Evolutionary conservation across 2,329 filamentous ascomycete species (phyloP), one percentile per base, ranked within the genome.

Genomic region (Clarireedia paspali): DNA sequence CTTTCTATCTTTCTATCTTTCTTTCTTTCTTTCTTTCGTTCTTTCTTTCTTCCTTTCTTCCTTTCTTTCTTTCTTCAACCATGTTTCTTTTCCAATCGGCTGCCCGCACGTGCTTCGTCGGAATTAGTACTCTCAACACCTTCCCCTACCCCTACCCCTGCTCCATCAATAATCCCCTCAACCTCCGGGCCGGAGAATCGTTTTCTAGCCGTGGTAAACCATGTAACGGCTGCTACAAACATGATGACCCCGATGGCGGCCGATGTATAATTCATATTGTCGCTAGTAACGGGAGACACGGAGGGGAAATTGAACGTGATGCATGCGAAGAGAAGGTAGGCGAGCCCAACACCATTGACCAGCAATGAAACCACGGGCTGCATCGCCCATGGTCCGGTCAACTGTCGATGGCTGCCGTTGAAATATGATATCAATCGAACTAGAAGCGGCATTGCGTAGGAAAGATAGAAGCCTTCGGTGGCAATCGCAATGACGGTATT

Each of bases 201-300:
- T 59, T 73, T 77, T 53, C 72, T 66, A 0, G 76, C 78, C 0
- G 75, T 79, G 1, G 73, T 76, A 6, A 79, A 57, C 79, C 78
- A 82, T 1, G 76, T 81, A 2, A 76, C 62, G 1, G 72, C 44
- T 15, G 74, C 76, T 17, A 83, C 70, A 5, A 80, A 57, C 65
- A 75, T 79, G 40, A 82, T 76, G 1, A 78, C 70, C 0, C 79
- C 79, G 30, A 81, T 75, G 0, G 79, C 79, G 0, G 80, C 79
- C 23, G 73, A 76, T 0, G 77, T 81, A 60, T 81, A 82, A 57
- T 81, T 83, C 79, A 82, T 83, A 38, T 78, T 79, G 26, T 78
- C 72, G 36, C 71, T 71, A 1, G 69, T 72, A n/a, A 83, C 77
- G 0, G 80, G 80, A 6, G 66, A 73, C 0, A 72, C 63, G 0